A percentile compares a stretch with the other conserved stretches of the same genome.
phyloP scores from a whole-genome alignment of 1,284 basidiomycete genomes.

The Ganoderma resinaceum region DNA sequence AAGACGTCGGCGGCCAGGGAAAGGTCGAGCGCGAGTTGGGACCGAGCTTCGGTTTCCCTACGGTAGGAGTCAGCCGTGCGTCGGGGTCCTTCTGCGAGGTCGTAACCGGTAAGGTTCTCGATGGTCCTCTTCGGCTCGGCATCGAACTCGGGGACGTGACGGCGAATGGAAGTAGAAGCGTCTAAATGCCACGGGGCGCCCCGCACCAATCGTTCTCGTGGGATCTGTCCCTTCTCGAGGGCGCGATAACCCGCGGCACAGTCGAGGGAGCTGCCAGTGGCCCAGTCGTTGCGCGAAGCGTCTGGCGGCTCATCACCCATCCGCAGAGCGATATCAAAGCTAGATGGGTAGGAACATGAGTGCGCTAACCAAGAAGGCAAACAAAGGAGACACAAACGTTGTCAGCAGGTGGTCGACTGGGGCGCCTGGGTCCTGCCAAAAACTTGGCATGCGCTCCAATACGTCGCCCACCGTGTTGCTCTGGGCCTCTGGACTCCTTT shows the following conservation, averaged over 20 bases:
- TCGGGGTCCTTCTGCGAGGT: constrained; percentile 47
- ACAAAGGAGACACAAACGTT: constrained; percentile 45
- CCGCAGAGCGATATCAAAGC: constrained; percentile 67
- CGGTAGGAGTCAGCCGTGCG: constrained; percentile 48
- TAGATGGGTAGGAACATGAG: constrained; percentile 36
- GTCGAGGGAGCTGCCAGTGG: constrained; percentile 57
- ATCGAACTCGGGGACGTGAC: constrained; percentile 48
- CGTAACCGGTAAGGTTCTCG: constrained; percentile 50
- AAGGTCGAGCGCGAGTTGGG: constrained; percentile 70
- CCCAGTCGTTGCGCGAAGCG: constrained; percentile 58
- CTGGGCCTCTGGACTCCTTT: constrained; percentile 40
- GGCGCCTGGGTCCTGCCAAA: constrained; percentile 58
- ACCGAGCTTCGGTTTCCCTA: constrained; percentile 59
- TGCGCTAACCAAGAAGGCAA: neutral
- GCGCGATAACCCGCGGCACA: constrained; percentile 59
- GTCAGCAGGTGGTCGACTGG: constrained; percentile 63
- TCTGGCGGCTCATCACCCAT: constrained; percentile 54
- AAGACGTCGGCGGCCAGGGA: constrained; percentile 64
- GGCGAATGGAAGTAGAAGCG: constrained; percentile 51
- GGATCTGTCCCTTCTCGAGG: constrained; percentile 54
- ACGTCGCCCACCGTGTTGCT: constrained; percentile 52
- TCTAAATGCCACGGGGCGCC: constrained; percentile 60
- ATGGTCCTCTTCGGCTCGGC: constrained; percentile 43
- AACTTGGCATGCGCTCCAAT: constrained; percentile 58
- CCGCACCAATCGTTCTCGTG: constrained; percentile 46